Evolutionary conservation across 108 stramenopile species (phyloP), one percentile per base, ranked within the genome.

Genomic region (Schizochytrium sp.): DNA sequence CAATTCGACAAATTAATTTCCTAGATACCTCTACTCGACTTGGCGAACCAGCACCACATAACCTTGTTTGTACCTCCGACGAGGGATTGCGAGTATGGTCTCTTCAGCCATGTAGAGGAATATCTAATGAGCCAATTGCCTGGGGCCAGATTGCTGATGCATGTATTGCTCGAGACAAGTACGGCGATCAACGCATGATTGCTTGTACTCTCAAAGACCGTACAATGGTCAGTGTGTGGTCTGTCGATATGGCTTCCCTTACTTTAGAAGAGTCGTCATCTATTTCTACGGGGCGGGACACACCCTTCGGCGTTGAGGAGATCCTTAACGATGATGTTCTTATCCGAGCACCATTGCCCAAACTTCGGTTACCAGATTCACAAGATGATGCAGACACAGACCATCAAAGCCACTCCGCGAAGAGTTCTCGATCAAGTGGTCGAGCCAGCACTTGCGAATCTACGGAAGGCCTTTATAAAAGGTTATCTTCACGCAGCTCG

Each of bases 161-260:
- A 28, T 53, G 55, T 12, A 83, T 83, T 55, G 13, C 76, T 13
- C 47, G 53, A 5, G 76, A 83, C 76, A 83, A 1, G 47, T 10
- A 83, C 5, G 76, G 28, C 5, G 76, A 83, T 42, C 76, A 83
- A 53, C 47, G 76, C 15, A 10, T 83, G 8, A 49, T 83, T 40
- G 76, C 76, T 13, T 83, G 76, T 53, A n/a, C 76, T 56, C 3
- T 83, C 0, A 83, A 83, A 50, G 76, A 83, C 47, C 47, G 53
- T 5, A 83, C 50, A 47, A 83, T 83, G 76, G 76, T 83, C 28
- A 83, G n/a, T 40, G 53, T 83, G 12, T 83, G 76, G 76, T 55
- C 50, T 55, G 76, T 83, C 7, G 53, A 83, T 55, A 49, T 83
- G 50, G 55, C 1, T 42, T n/a, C 76, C 5, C 5, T 83, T 5